Conservation (phyloP, 1,284 basidiomycete genomes). For the Cutaneotrichosporon cavernicola region DNA sequence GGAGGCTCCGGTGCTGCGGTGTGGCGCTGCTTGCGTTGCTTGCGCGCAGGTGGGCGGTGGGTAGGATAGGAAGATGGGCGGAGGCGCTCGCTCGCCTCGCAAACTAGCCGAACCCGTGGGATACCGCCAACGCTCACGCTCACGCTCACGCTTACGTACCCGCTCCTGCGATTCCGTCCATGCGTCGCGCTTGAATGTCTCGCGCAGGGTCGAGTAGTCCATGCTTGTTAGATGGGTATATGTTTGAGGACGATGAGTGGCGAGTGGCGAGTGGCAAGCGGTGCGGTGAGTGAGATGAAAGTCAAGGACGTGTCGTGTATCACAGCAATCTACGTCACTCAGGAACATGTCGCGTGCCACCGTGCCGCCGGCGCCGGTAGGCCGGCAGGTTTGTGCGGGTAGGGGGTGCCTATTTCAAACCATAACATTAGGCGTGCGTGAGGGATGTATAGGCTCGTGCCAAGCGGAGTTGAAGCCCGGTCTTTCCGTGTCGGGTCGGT, state of each 20-base stretch:
- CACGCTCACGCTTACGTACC: conserved; percentile 28
- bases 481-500: neutral
- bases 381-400: no score
- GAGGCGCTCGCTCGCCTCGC: neutral
- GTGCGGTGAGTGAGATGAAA: neutral
- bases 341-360: neutral
- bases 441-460: neutral
- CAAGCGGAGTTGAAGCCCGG: no score
- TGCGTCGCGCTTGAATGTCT: conserved; percentile 25
- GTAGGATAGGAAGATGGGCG: neutral
- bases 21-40: neutral
- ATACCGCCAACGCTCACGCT: no score
- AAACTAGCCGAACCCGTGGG: neutral
- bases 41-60: neutral
- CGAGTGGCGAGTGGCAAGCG: neutral
- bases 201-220: conserved; percentile 42
- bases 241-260: conserved; percentile 5
- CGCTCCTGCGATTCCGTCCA: conserved; percentile 53
- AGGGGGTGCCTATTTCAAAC: neutral
- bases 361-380: neutral
- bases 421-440: no score
- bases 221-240: conserved; percentile 20
- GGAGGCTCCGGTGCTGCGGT: neutral
- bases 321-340: neutral
- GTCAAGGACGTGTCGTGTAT: neutral